Percentiles rank a stretch among this genome's conserved stretches.
These are phyloP conservation scores for Prunella vulgaris DNA, from an alignment of 257 asterid species.

Conservation along the genomic window DNA sequence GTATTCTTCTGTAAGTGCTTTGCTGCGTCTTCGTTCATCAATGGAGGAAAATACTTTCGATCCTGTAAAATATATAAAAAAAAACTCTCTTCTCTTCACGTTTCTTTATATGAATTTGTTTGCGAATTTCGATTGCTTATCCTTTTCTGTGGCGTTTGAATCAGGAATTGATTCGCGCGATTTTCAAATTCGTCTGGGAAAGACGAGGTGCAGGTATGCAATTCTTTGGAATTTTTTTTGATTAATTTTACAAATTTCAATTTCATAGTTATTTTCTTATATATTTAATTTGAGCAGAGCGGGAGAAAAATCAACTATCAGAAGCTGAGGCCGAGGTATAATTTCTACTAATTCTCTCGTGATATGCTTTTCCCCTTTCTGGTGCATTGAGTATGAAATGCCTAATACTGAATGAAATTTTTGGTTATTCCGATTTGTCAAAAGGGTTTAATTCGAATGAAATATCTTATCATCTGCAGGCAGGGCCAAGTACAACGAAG, in stretches of 20 bases:
- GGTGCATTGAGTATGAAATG: not conserved
- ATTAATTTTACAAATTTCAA: not conserved
- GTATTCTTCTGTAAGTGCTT: not conserved
- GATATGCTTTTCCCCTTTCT: not conserved
- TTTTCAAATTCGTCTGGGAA: conserved; percentile 72
- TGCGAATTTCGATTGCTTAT: not conserved
- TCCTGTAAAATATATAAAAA: conserved; percentile 35
- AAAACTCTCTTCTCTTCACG: not conserved
- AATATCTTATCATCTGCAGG: conserved; percentile 31
- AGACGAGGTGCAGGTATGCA: conserved; percentile 67
- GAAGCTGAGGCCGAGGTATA: conserved; percentile 54
- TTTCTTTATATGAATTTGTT: not conserved
- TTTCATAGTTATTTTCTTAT: not conserved
- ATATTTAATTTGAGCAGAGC: conserved; percentile 38
- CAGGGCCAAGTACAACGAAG: conserved; percentile 64
- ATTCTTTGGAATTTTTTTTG: not conserved
- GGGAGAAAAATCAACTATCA: conserved; percentile 59
- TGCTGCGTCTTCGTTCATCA: conserved; percentile 17
- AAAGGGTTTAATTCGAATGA: not conserved
- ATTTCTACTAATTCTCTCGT: conserved; percentile 5
- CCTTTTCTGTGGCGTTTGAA: conserved; percentile 10
- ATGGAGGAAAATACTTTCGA: conserved; percentile 61
- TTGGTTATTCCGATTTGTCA: not conserved
- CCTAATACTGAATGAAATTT: conserved; percentile 1
- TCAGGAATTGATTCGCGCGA: conserved; percentile 79